A percentile compares a stretch with the other conserved stretches of the same genome.
Evolutionary conservation across 208 protist genomes (phyloP).

Genomic region (Lotmaria passim): DNA sequence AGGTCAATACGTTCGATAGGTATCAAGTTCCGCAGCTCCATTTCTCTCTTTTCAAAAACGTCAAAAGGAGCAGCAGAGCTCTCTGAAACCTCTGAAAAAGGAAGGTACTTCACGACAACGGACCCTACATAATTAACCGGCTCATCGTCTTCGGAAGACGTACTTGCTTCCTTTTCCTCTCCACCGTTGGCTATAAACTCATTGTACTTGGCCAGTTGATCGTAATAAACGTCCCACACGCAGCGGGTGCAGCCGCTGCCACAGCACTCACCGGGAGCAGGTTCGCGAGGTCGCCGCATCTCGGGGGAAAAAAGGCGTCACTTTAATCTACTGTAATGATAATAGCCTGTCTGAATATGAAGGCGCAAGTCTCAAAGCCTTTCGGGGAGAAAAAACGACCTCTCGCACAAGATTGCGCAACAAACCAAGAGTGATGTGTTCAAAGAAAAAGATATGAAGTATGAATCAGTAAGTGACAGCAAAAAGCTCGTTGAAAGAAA

Average conservation of each 20-base stretch:
- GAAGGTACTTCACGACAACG: conserved; percentile 71
- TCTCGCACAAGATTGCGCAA: no score
- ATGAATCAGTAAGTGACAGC: no score
- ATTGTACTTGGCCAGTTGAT: conserved; percentile 66
- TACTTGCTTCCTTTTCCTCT: conserved; percentile 18
- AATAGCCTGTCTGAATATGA: no score
- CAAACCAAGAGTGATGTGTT: no score
- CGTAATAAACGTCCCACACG: conserved; percentile 92
- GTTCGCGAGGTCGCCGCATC: conserved; percentile 65
- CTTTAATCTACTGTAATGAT: no score
- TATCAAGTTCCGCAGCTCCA: conserved; percentile 19
- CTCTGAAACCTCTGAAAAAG: neutral
- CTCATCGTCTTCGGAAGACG: conserved; percentile 32
- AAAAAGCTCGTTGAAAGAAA: no score
- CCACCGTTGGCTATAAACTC: conserved; percentile 36
- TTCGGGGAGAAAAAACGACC: neutral
- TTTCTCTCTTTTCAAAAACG: conserved; percentile 20
- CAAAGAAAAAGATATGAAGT: no score
- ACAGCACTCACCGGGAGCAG: conserved; percentile 80
- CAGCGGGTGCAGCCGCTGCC: conserved; percentile 87
- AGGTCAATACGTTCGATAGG: conserved; percentile 24
- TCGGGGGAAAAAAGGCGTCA: conserved; percentile 2
- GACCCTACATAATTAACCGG: conserved; percentile 65
- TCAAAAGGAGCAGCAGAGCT: neutral
- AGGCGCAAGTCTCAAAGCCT: no score